Evolutionary conservation across 192 early-diverging fungal genomes (phyloP), one percentile per base, ranked within the genome.

Genomic region (Coemansia brasiliensis): DNA sequence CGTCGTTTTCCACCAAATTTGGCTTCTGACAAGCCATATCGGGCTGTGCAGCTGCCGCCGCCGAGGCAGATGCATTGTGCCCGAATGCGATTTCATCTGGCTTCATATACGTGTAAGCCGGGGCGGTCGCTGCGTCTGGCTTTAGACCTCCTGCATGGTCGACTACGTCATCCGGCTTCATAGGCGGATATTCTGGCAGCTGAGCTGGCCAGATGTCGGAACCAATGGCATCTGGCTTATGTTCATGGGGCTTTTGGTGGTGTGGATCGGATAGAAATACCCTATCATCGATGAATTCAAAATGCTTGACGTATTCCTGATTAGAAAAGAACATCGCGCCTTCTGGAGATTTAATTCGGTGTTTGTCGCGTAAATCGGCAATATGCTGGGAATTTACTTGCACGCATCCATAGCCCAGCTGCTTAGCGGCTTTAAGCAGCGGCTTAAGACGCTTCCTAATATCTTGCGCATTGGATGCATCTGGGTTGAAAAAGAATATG

Each of bases 291-390:
- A 53, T 35, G 2, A 18, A n/a, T 35, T 53, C 52, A 4, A 37
- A 17, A 18, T 53, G 52, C 52, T 38, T 53, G 37, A 12, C 10
- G 52, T 53, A 53, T 35, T 53, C 20, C 3, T 37, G 35, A 12
- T 39, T 6, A 4, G 52, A 8, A 16, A 37, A 53, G 20, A 39
- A 35, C 7, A 53, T 18, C 2, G 20, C 52, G 20, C 52, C 52
- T 12, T n/a, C 8, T 2, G 17, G 11, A 7, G 52, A 53, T 21
- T 17, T 7, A 21, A 53, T 53, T 18, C 22, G 2, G 35, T 53
- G 16, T 3, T 17, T 18, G 1, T 35, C 13, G 29, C 32, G 22
- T 9, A 53, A 2, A 0, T 27, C 15, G n/a, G 17, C 16, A 12
- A 53, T 17, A 16, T 39, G 9, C 17, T 18, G 11, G 3, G 16